Evolutionary conservation across 345 rosid genomes (phyloP).

Genomic region (Populus euphratica): DNA sequence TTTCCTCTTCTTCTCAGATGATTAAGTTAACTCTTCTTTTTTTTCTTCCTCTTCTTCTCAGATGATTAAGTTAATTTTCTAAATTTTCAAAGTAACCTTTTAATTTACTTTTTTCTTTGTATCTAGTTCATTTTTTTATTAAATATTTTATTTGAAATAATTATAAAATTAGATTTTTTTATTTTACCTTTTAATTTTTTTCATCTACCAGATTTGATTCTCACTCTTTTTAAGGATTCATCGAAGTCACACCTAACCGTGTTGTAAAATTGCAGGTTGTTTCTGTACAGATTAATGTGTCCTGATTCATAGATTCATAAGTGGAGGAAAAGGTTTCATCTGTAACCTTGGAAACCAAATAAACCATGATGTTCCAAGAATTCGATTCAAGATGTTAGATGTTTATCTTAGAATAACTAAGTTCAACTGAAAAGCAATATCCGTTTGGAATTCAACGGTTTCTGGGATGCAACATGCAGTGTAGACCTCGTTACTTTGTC

Average conservation of each 20-base stretch:
- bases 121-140: too few species aligned
- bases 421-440: background rate
- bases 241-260: conserved; percentile 27
- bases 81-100: too few species aligned
- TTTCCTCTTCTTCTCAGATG: background rate
- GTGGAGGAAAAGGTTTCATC: conserved; percentile 13
- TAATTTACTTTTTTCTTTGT: too few species aligned
- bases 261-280: conserved; percentile 23
- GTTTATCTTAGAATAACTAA: background rate
- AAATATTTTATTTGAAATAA: too few species aligned
- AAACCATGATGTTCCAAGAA: conserved; percentile 6
- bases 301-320: conserved; percentile 23
- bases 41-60: too few species aligned
- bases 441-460: background rate
- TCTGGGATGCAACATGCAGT: too few species aligned
- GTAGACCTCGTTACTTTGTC: background rate
- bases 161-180: too few species aligned
- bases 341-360: conserved; percentile 22
- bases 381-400: conserved; percentile 7
- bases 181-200: too few species aligned
- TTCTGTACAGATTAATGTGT: conserved; percentile 38
- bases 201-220: too few species aligned
- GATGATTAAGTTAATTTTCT: too few species aligned
- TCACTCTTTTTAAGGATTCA: conserved; percentile 1
- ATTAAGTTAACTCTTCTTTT: background rate